phyloP scores from a whole-genome alignment of 2,329 filamentous ascomycete species.

The Hypoxylon sp. region DNA sequence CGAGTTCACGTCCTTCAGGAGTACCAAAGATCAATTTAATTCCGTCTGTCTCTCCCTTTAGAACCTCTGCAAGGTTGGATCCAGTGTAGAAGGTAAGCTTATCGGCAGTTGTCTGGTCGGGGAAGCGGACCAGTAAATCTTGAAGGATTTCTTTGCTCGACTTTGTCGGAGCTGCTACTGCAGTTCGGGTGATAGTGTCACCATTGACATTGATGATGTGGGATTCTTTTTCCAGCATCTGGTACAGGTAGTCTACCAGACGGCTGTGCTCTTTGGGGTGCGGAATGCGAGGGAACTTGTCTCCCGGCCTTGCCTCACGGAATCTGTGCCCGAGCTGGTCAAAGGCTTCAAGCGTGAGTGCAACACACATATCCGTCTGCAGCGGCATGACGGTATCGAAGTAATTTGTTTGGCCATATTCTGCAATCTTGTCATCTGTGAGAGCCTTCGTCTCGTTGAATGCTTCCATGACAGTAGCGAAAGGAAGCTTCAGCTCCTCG shows the following conservation, averaged over 20 bases:
- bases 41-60: slow-evolving; percentile 54
- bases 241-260: slow-evolving; percentile 54
- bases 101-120: slow-evolving; percentile 49
- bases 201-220: slow-evolving; percentile 52
- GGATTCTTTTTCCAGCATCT: slow-evolving; percentile 52
- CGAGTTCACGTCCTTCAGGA: slow-evolving; percentile 53
- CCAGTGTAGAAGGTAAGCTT: slow-evolving; percentile 48
- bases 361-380: slow-evolving; percentile 44
- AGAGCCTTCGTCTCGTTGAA: slow-evolving; percentile 50
- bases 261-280: slow-evolving; percentile 50
- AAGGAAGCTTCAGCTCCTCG: slow-evolving; percentile 36
- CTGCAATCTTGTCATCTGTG: slow-evolving; percentile 48
- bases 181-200: slow-evolving; percentile 48
- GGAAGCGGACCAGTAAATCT: slow-evolving; percentile 48
- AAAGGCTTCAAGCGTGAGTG: slow-evolving; percentile 53
- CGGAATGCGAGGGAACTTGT: slow-evolving; percentile 46
- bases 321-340: slow-evolving; percentile 51
- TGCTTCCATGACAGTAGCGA: slow-evolving; percentile 46
- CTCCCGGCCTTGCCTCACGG: slow-evolving; percentile 38
- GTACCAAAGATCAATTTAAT: slow-evolving; percentile 57
- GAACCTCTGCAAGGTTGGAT: slow-evolving; percentile 48
- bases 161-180: slow-evolving; percentile 41
- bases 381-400: slow-evolving; percentile 47
- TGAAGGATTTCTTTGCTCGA: slow-evolving; percentile 49
- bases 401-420: slow-evolving; percentile 44